Conservation (phyloP, 352 stramenopile species). For the Phytophthora pistaciae region DNA sequence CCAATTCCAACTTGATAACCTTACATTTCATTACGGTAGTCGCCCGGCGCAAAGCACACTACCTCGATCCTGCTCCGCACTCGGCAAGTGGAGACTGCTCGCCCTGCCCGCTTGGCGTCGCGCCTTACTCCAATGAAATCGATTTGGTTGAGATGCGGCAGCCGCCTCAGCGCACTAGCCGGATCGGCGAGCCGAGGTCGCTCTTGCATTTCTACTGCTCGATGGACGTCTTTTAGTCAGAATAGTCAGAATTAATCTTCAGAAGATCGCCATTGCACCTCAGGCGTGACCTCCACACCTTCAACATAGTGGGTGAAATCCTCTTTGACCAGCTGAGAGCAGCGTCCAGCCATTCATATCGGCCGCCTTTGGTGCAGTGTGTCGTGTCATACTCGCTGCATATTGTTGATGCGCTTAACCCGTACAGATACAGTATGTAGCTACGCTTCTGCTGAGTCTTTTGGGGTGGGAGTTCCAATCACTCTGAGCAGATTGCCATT, state of each 20-base stretch:
- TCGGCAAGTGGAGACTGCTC: background rate
- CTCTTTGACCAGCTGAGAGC: background rate
- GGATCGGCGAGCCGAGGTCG: background rate
- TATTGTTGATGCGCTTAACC: no score
- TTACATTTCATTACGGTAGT: background rate
- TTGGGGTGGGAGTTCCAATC: no score
- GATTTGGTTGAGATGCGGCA: background rate
- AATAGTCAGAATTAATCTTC: conserved; percentile 8
- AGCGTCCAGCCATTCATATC: conserved; percentile 6
- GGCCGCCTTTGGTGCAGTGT: no score
- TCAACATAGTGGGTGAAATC: background rate
- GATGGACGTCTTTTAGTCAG: background rate
- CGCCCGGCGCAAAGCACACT: background rate
- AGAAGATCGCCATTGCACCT: conserved; percentile 10
- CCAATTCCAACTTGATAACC: background rate
- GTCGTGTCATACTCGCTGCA: background rate
- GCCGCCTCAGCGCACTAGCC: background rate
- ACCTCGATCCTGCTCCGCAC: background rate
- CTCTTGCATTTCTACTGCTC: conserved; percentile 10
- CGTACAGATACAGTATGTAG: no score
- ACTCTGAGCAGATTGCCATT: background rate
- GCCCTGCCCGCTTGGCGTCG: background rate
- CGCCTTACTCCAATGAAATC: conserved; percentile 18
- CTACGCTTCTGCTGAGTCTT: no score
- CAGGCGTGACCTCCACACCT: background rate